Evolutionary conservation across 2,329 filamentous ascomycete genomes (phyloP), one percentile per base, ranked within the genome.

Genomic region (Ceratocystis lukuohia): DNA sequence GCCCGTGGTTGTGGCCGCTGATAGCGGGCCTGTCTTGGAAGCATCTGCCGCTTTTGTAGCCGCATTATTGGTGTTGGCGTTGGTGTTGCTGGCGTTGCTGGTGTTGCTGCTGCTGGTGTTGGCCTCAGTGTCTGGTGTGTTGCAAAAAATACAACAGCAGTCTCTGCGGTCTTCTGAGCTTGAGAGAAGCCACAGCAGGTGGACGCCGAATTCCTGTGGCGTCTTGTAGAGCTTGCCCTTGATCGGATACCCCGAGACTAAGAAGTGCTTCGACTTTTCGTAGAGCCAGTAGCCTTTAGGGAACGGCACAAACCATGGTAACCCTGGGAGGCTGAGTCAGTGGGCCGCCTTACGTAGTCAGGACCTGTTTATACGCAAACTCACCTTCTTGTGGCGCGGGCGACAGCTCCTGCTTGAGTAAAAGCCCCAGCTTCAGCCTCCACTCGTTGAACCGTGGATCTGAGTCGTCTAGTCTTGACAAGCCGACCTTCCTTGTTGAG

Each of bases 101-200:
- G 37, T 4, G 10, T 41, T 41, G 37, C 25, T 37, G 41, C 25
- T 41, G 33, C 46, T 46, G 20, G n/a, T 28, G 30, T 75, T 75
- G 30, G 76, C 74, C 1, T 76, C 75, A 8, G 65, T 50, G 62
- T 69, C 63, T 4, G 65, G 20, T 2, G 73, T 69, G 66, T 78
- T 79, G 72, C 80, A 82, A 61, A 80, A 77, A 12, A 79, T 75
- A 69, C 80, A 83, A 64, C 78, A 80, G 71, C 80, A 83, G 68
- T 82, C 78, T 57, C 71, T 75, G 61, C 79, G 78, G 70, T 80
- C 77, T 68, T 72, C 74, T 15, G 80, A 81, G 17, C 73, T 71
- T 37, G 80, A 80, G 6, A 80, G 73, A 1, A 83, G 76, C 80
- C 80, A 83, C 62, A 83, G 74, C 28, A 81, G 69, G 68, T 83